Base-by-base conservation (phyloP, 1,284 basidiomycete genomes). In the Tilletia walkeri region DNA sequence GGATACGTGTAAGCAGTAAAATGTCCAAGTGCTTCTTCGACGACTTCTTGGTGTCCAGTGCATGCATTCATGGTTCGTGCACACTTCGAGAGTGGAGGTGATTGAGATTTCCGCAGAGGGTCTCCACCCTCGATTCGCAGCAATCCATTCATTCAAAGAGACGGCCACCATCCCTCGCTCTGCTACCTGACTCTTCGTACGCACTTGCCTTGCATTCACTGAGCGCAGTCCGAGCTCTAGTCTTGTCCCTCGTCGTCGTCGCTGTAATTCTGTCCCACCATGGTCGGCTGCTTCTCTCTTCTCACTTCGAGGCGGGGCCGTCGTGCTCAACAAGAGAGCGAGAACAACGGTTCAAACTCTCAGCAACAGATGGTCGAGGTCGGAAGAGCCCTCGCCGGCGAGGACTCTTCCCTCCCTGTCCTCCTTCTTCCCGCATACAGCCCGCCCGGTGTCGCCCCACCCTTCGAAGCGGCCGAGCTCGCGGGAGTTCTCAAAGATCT, bases 21-120 rank as follows among this genome's bases (percentile, higher is more conserved):
- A 30, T 30, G 24, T 30, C 24, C 24, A 30, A 30, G 24, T 24
- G 24, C 56, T 61, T 61, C 24, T 34, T 30, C 24, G 24, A 34
- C 9, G 56, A 2, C 56, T 61, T 61, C 56, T 61, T 61, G 16
- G 63, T 65, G 20, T 45, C 50, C 38, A 87, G 76, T 45, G 86
- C 85, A 30, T 30, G 24, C 24, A 30, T 30, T 30, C 24, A 30
- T 30, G 24, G 24, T 30, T 30, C 24, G 24, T 30, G 24, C 24
- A 30, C 24, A 30, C n/a, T n/a, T n/a, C n/a, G n/a, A n/a, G n/a
- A n/a, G n/a, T 30, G 24, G 24, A 30, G 24, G 24, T 30, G 24
- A 30, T 1, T 1, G 24, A 30, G 24, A 30, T 30, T 30, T 2
- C 24, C 24, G 24, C 24, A 30, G 24, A 30, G 24, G 24, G 24